Evolutionary conservation across 306 rosid genomes (phyloP).

Genomic region (Cicer judaicum): DNA sequence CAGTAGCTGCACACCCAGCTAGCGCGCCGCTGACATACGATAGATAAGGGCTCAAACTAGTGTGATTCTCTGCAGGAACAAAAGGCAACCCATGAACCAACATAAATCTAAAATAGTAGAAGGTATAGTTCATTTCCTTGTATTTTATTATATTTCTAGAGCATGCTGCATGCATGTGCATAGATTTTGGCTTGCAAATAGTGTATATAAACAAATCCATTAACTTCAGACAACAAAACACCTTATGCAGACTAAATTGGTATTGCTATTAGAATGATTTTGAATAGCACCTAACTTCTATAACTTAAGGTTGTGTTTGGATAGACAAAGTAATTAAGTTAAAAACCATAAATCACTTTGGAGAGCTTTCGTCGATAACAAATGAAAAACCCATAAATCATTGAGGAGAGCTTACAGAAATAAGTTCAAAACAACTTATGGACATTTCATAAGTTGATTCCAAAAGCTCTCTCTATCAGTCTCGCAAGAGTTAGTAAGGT

Average conservation of each 20-base stretch:
- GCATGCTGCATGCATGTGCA: neutral
- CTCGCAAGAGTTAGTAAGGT: too few species aligned
- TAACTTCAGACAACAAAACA: constrained; percentile 16
- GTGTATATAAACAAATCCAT: neutral
- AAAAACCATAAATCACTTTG: too few species aligned
- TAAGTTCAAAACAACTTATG: too few species aligned
- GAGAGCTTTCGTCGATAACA: too few species aligned
- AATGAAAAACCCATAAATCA: too few species aligned
- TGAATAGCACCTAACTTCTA: neutral
- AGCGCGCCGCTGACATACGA: constrained; percentile 89
- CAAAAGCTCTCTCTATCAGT: too few species aligned
- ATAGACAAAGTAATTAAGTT: too few species aligned
- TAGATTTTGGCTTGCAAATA: neutral
- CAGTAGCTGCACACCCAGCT: constrained; percentile 95
- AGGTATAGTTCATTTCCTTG: constrained; percentile 5
- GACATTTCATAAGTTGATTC: too few species aligned
- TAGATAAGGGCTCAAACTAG: constrained; percentile 76
- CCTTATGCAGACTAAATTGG: neutral
- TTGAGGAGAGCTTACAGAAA: too few species aligned
- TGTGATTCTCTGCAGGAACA: constrained; percentile 82
- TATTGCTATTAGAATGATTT: neutral
- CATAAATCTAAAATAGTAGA: constrained; percentile 23
- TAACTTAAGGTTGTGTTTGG: too few species aligned
- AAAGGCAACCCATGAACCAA: constrained; percentile 35
- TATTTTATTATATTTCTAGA: constrained; percentile 3